Percentiles rank a stretch among this genome's conserved stretches.
These are phyloP conservation scores for Excoecaria agallocha DNA, from an alignment of 345 rosid genomes.

Conservation along the genomic window DNA sequence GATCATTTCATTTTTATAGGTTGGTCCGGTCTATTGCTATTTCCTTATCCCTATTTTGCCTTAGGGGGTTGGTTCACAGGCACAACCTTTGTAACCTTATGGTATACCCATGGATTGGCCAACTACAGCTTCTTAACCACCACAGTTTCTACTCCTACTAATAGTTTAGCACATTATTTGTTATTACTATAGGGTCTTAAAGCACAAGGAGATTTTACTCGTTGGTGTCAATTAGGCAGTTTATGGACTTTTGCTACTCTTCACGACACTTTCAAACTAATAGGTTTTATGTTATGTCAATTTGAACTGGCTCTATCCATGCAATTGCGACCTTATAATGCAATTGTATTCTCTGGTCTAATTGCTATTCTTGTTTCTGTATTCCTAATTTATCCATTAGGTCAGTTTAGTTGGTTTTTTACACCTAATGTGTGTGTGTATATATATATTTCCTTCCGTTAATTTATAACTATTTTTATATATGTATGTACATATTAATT, in stretches of 20 bases:
- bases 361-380: neutral
- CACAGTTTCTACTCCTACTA: constrained; percentile 19
- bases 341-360: neutral
- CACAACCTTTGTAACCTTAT: too few species aligned
- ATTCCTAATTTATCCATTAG: neutral
- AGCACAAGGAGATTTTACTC: constrained; percentile 21
- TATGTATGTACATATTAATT: too few species aligned
- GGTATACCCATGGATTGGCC: too few species aligned
- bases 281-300: constrained; percentile 19
- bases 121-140: neutral
- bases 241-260: constrained; percentile 22
- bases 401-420: constrained; percentile 1
- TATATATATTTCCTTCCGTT: too few species aligned
- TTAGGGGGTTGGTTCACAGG: too few species aligned
- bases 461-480: too few species aligned
- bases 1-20: too few species aligned
- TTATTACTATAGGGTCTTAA: constrained; percentile 16
- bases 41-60: too few species aligned
- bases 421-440: too few species aligned
- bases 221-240: constrained; percentile 13
- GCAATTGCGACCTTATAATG: too few species aligned
- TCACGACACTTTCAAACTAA: neutral
- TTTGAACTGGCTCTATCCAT: too few species aligned
- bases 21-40: too few species aligned
- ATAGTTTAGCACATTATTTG: constrained; percentile 23